Conservation (phyloP, 2,329 filamentous ascomycete genomes). For the Xylariales sp. region DNA sequence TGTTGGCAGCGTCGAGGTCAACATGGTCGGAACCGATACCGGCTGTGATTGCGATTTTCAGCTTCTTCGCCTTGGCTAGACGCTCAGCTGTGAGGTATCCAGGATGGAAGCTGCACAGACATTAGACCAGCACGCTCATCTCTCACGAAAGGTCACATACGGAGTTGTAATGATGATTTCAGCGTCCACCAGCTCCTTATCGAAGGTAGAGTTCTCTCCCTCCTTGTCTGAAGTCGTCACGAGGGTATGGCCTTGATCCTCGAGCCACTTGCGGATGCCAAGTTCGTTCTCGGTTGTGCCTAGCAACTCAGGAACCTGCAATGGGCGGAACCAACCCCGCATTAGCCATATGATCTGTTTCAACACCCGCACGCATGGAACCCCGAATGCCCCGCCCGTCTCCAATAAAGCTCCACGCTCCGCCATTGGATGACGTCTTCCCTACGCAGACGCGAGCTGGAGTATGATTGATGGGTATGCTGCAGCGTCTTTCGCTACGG, state of each 20-base stretch:
- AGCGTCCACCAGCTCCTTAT: conserved; percentile 91
- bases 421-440: conserved; percentile 1
- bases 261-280: conserved; percentile 93
- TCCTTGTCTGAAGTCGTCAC: conserved; percentile 98
- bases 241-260: conserved; percentile 93
- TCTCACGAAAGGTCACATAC: conserved; percentile 45
- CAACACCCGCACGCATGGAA: too few species aligned
- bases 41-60: conserved; percentile 94
- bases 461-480: not conserved
- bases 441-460: too few species aligned
- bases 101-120: conserved; percentile 75
- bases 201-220: conserved; percentile 85
- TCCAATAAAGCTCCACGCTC: not conserved
- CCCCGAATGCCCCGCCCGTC: not conserved
- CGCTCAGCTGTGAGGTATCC: conserved; percentile 96
- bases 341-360: not conserved
- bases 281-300: conserved; percentile 99
- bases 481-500: too few species aligned
- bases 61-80: conserved; percentile 95
- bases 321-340: not conserved
- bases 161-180: conserved; percentile 99
- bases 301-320: conserved; percentile 70
- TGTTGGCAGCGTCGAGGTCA: conserved; percentile 94
- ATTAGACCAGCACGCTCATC: not conserved
- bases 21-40: conserved; percentile 99